Evolutionary conservation across 2,329 filamentous ascomycete species (phyloP), one percentile per base, ranked within the genome.

Genomic region (Ampelomyces quisqualis): DNA sequence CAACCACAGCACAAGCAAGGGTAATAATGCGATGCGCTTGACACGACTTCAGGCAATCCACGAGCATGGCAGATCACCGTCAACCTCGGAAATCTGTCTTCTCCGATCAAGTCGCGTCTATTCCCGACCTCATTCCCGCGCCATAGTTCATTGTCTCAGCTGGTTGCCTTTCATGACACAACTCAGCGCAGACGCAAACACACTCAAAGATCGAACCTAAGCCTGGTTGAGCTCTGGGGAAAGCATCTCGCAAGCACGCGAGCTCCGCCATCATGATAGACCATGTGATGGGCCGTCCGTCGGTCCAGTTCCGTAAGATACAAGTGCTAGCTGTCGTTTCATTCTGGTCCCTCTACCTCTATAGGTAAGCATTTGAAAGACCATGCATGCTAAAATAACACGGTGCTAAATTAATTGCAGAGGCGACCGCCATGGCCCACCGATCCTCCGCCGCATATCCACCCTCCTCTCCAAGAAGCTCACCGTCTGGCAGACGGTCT

Each of bases 301-400:
- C 90, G 46, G 83, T 87, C 62, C 88, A 91, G 73, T 95, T 94
- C 61, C 83, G 91, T 51, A 89, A 94, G 62, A 84, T 94, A 35
- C 91, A 97, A 69, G 90, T 98, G 56, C 80, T 97, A 53, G 85
- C 86, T 15, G 93, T 97, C 10, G 78, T 97, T 40, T 83, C 87
- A 0, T 93, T 97, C 64, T 98, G 93, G 93, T 86, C 86, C 4
- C 72, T 85, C 32, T 96, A 96, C 66, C 74, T 96, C 19, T 79
- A 85, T 60, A 83, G 80, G 86, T 88, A 74, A 47, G 75, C 62
- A 13, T 21, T 15, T 13, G 20, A 15, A 15, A 21, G 23, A 9
- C 26, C 7, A 3, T 23, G 28, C 24, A 40, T 15, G 50, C n/a
- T 11, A 10, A 14, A 22, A 14, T 26, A 15, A 3, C n/a, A 26